Evolutionary conservation across 352 stramenopile genomes (phyloP).

Genomic region (Blastocystis hominis): DNA sequence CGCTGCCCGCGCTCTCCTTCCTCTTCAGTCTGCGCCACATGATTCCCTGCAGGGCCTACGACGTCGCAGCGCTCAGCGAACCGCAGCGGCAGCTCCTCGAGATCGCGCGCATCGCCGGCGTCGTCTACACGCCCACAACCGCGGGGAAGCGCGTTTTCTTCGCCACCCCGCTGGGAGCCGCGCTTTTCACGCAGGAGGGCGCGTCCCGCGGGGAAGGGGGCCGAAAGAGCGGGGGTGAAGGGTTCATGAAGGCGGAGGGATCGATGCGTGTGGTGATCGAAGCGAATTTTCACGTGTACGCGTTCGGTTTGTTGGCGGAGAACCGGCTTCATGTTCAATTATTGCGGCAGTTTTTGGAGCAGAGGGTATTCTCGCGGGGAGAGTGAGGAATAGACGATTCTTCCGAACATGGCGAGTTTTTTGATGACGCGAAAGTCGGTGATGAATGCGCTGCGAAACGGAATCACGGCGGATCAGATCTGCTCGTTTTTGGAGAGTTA

Average conservation of each 20-base stretch:
- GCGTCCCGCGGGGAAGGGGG: not conserved
- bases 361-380: not conserved
- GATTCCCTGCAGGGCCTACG: not conserved
- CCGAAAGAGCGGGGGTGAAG: not conserved
- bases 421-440: constrained; percentile 46
- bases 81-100: not conserved
- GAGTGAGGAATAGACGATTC: not conserved
- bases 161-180: not conserved
- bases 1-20: constrained; percentile 1
- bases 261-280: constrained; percentile 30
- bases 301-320: constrained; percentile 3
- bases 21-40: constrained; percentile 42
- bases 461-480: constrained; percentile 51
- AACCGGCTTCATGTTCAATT: constrained; percentile 26
- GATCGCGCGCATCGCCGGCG: not conserved
- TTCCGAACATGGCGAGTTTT: constrained; percentile 44
- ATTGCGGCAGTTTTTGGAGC: constrained; percentile 36
- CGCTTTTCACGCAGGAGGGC: not conserved
- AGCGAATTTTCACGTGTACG: constrained; percentile 40
- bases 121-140: not conserved
- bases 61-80: not conserved
- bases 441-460: constrained; percentile 28
- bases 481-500: constrained; percentile 42
- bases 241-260: not conserved
- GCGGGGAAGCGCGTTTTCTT: not conserved